These are phyloP conservation scores for Nakataea oryzae DNA, from an alignment of 2,329 filamentous ascomycete genomes.

Conservation along the genomic window DNA sequence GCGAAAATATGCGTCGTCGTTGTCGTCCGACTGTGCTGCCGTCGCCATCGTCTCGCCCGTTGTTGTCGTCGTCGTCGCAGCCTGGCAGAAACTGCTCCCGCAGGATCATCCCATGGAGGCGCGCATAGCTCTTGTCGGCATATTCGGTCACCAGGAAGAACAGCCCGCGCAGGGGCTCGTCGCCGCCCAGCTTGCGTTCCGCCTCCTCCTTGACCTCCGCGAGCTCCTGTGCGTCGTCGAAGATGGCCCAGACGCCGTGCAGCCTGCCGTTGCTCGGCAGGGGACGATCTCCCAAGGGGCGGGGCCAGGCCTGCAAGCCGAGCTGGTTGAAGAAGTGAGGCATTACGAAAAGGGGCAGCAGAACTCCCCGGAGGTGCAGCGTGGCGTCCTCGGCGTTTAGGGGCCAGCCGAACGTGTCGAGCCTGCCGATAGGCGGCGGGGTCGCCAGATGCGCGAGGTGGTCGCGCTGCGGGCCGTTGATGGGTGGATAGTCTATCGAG, in stretches of 20 bases:
- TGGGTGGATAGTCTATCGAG: neutral
- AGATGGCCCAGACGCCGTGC: neutral
- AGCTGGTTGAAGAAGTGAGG: neutral
- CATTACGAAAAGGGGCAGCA: neutral
- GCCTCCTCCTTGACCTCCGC: neutral
- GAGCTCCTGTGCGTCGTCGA: neutral
- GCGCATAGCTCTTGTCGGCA: neutral
- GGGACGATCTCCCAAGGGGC: neutral
- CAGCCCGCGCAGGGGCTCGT: neutral
- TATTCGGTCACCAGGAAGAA: neutral
- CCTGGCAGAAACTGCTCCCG: too few species aligned
- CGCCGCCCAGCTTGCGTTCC: neutral
- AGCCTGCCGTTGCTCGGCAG: neutral
- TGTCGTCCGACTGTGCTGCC: neutral
- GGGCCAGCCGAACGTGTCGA: neutral
- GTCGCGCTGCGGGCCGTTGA: neutral
- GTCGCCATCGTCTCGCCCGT: too few species aligned
- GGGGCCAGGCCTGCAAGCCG: neutral
- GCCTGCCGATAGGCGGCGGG: neutral
- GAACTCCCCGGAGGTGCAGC: neutral
- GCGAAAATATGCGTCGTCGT: neutral
- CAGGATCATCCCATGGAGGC: neutral
- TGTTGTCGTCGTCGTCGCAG: too few species aligned
- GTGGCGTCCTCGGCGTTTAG: neutral
- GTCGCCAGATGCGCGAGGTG: neutral